Base-by-base conservation (phyloP, 768 basidiomycete genomes). In the Kwoniella heveanensis region DNA sequence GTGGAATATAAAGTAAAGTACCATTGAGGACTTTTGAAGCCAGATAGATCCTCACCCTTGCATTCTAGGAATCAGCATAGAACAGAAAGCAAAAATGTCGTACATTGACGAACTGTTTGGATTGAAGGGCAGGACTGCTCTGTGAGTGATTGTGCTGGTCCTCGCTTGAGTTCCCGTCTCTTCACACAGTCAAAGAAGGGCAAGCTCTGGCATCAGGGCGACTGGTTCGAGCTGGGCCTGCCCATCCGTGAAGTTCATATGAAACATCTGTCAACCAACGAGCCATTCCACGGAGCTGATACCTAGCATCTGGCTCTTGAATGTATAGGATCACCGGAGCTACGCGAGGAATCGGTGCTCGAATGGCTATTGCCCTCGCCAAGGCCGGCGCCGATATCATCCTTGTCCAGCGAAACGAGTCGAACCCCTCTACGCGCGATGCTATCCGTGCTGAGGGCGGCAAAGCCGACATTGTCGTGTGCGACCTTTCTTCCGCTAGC, bases 401-500 rank as follows among this genome's bases (percentile, higher is more conserved):
- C 54, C 74, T 81, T 47, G 69, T 80, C 44, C 80, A 82, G 60
- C 83, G 87, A 62, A 81, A 82, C 69, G 72, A 82, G 10, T 58
- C 72, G 54, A 81, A 82, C 76, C 74, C 73, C 5, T 56, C 72
- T 24, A 82, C 82, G 0, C 63, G 64, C 29, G 77, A 83, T 51
- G 60, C 65, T 0, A 79, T 83, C 17, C 69, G 70, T 1, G 80
- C 73, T 10, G 54, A 77, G 32, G 78, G 80, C 47, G 70, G 75
- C 10, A 71, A 77, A 26, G 74, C 74, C 24, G 75, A 83, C 64
- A 82, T 84, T 63, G 82, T 87, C 52, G 79, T 84, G n/a, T 86
- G 85, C 76, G 86, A 89, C 76, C 80, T 89, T 32, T 78, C 81
- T 7, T 82, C 85, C 76, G 77, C 84, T 26, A 80, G 82, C 29